Evolutionary conservation across 495 filamentous ascomycete genomes (phyloP).

Genomic region (Daldinia loculata): DNA sequence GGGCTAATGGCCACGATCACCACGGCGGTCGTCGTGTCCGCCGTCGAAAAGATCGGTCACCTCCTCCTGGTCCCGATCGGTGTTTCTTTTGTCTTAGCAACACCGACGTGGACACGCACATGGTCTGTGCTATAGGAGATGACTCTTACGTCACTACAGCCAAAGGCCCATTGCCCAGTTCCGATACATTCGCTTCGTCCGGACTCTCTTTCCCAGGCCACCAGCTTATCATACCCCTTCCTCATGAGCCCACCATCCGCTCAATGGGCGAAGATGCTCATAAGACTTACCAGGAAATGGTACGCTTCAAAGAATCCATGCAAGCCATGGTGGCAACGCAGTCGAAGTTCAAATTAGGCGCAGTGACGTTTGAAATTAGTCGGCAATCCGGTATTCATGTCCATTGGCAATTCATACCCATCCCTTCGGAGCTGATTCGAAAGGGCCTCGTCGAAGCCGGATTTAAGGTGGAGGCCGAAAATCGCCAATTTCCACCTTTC

Average conservation of each 20-base stretch:
- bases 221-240: constrained; percentile 88
- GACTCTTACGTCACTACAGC: constrained; percentile 89
- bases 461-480: constrained; percentile 85
- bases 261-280: constrained; percentile 71
- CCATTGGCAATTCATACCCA: constrained; percentile 94
- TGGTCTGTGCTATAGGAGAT: constrained; percentile 85
- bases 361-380: constrained; percentile 91
- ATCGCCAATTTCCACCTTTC: constrained; percentile 71
- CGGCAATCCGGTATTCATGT: constrained; percentile 79
- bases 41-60: constrained; percentile 52
- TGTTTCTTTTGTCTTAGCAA: constrained; percentile 98
- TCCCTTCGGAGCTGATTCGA: constrained; percentile 68
- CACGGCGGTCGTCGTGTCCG: constrained; percentile 67
- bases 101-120: constrained; percentile 80
- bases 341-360: constrained; percentile 68
- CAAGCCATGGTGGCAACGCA: constrained; percentile 71
- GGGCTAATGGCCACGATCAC: constrained; percentile 57
- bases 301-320: constrained; percentile 73
- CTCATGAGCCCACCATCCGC: constrained; percentile 64
- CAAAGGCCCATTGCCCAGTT: constrained; percentile 83
- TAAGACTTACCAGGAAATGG: constrained; percentile 79
- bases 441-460: constrained; percentile 80
- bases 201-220: constrained; percentile 81
- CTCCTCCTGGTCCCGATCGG: constrained; percentile 74
- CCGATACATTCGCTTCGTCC: constrained; percentile 65